phyloP scores from a whole-genome alignment of 1,139 yeast genomes.

The Nakaseomyces nivariensis region DNA sequence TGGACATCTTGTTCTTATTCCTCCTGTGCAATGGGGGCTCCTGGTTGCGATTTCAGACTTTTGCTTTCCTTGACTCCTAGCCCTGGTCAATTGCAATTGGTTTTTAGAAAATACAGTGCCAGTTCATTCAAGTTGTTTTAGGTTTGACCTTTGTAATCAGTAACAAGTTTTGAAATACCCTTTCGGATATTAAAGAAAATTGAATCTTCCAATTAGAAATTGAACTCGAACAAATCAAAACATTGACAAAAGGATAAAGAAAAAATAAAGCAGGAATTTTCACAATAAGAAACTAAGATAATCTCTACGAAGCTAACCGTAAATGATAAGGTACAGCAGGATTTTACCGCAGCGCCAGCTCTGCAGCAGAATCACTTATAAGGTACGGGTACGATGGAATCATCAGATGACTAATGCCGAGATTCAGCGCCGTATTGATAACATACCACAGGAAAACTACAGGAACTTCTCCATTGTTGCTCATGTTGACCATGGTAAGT shows the following conservation, averaged over 20 bases:
- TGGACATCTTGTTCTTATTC: not conserved
- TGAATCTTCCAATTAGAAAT: too few relatives aligned
- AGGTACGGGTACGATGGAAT: constrained; percentile 2
- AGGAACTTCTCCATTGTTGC: constrained; percentile 93
- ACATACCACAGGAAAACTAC: constrained; percentile 72
- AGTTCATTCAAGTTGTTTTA: too few relatives aligned
- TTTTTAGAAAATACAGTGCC: too few relatives aligned
- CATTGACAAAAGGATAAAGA: not conserved
- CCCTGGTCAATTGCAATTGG: too few relatives aligned
- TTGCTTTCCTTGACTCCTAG: not conserved
- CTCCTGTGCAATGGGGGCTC: too few relatives aligned
- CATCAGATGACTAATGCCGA: constrained; percentile 2
- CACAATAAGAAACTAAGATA: not conserved
- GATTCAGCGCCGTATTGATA: constrained; percentile 45
- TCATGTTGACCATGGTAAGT: constrained; percentile 95
- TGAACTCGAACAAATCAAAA: too few relatives aligned
- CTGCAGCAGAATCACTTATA: not conserved
- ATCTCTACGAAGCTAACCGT: too few relatives aligned
- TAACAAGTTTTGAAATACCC: too few relatives aligned
- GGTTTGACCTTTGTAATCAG: too few relatives aligned
- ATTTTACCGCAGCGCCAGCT: not conserved
- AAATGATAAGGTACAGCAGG: not conserved
- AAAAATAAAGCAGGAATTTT: too few relatives aligned
- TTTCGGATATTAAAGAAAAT: too few relatives aligned
- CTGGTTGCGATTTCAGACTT: too few relatives aligned